A percentile compares a stretch with the other conserved stretches of the same genome.
Conservation (phyloP, 805 yeast species). For the Pichia exigua region DNA sequence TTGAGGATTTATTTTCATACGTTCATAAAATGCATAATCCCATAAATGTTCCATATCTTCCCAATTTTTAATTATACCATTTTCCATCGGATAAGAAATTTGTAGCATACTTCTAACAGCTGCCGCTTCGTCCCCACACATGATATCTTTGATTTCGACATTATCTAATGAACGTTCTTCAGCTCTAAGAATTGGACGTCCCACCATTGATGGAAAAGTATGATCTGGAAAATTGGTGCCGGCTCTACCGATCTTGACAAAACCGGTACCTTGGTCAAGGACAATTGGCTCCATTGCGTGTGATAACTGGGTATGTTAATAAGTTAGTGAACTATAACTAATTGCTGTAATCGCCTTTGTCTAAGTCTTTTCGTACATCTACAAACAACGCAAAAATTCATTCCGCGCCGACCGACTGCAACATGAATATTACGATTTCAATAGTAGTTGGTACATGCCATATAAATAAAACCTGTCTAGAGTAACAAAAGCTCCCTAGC, state of each 20-base stretch:
- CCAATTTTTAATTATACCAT: slow-evolving; percentile 96
- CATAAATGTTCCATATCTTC: slow-evolving; percentile 97
- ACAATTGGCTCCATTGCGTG: slow-evolving; percentile 36
- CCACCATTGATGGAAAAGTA: slow-evolving; percentile 95
- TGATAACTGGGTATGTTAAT: not conserved
- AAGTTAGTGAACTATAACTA: not conserved
- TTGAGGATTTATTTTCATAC: slow-evolving; percentile 66
- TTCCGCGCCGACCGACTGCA: not conserved
- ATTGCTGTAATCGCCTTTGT: not conserved
- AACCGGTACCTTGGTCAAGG: slow-evolving; percentile 98
- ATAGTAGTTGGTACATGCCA: too few relatives aligned
- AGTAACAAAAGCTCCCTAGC: too few relatives aligned
- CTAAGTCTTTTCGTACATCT: not conserved
- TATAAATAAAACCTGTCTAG: too few relatives aligned
- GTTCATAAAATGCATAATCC: slow-evolving; percentile 94
- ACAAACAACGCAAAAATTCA: not conserved
- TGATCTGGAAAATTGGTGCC: slow-evolving; percentile 96
- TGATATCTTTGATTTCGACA: slow-evolving; percentile 83
- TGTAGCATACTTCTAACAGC: slow-evolving; percentile 85
- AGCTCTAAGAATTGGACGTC: slow-evolving; percentile 93
- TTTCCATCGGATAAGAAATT: slow-evolving; percentile 97
- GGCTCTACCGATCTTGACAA: slow-evolving; percentile 93
- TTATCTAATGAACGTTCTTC: slow-evolving; percentile 72
- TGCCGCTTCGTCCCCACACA: slow-evolving; percentile 96
- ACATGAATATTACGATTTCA: not conserved